phyloP scores from a whole-genome alignment of 441 rosid species.

The Mallotus repandus region DNA sequence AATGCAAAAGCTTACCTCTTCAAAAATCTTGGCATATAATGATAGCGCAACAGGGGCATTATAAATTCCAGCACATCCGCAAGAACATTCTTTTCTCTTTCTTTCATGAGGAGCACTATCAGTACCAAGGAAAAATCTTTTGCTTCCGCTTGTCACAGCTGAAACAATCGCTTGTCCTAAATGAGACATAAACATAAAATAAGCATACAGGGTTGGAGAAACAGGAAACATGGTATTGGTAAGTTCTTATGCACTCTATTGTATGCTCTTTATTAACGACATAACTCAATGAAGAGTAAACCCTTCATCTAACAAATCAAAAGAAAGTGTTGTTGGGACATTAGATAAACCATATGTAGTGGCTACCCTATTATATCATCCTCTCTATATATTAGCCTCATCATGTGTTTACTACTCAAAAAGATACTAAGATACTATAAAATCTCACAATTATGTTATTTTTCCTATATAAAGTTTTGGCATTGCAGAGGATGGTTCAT shows the following conservation, averaged over 20 bases:
- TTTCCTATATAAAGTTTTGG: neutral
- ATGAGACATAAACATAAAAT: neutral
- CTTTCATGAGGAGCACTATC: conserved; percentile 98
- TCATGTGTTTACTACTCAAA: neutral
- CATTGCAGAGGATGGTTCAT: neutral
- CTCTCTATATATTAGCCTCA: neutral
- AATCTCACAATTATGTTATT: neutral
- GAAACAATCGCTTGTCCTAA: conserved; percentile 82
- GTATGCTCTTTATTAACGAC: neutral
- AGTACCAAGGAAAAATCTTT: conserved; percentile 87
- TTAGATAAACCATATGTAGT: too few species aligned
- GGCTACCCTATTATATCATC: neutral
- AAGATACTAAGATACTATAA: neutral
- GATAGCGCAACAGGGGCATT: conserved; percentile 82
- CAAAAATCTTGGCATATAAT: conserved; percentile 82
- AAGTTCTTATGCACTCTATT: neutral
- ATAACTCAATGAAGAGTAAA: neutral
- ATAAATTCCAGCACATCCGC: conserved; percentile 92
- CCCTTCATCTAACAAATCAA: too few species aligned
- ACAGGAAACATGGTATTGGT: neutral
- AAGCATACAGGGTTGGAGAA: neutral
- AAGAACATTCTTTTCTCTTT: conserved; percentile 67
- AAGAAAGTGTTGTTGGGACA: too few species aligned
- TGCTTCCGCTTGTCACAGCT: conserved; percentile 92
- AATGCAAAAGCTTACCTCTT: conserved; percentile 54